Evolutionary conservation across 805 yeast species (phyloP).

Genomic region (Spathaspora sp.): DNA sequence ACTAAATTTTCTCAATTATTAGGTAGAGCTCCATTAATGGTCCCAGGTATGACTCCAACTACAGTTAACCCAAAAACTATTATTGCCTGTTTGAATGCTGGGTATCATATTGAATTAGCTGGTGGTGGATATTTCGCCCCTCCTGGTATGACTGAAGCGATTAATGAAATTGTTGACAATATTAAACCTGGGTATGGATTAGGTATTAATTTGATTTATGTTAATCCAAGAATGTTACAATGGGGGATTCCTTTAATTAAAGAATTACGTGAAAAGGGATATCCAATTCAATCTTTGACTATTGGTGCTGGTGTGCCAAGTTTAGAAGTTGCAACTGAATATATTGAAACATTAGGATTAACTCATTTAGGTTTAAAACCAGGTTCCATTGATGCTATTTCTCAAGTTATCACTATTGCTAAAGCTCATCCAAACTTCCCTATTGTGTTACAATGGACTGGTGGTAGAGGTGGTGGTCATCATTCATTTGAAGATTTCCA

Average conservation of each 20-base stretch:
- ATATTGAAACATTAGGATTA: constrained; percentile 86
- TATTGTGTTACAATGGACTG: constrained; percentile 98
- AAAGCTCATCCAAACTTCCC: constrained; percentile 96
- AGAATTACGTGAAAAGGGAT: constrained; percentile 83
- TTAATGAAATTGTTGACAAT: constrained; percentile 62
- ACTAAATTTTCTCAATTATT: constrained; percentile 90
- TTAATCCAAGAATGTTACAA: constrained; percentile 94
- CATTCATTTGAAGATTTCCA: constrained; percentile 99
- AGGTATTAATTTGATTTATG: constrained; percentile 89
- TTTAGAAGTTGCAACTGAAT: constrained; percentile 93
- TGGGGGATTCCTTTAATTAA: constrained; percentile 98
- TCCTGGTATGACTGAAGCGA: constrained; percentile 65
- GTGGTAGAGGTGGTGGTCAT: constrained; percentile 99
- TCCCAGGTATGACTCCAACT: constrained; percentile 99
- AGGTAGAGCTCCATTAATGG: constrained; percentile 94
- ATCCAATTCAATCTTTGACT: constrained; percentile 92
- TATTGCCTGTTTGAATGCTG: constrained; percentile 91
- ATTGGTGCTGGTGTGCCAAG: constrained; percentile 99
- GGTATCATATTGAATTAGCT: constrained; percentile 95
- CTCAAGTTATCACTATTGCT: constrained; percentile 84
- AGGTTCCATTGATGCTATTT: constrained; percentile 91
- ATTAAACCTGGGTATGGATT: constrained; percentile 86
- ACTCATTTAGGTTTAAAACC: constrained; percentile 96
- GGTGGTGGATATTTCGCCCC: constrained; percentile 98
- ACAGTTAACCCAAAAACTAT: constrained; percentile 94